A percentile compares a stretch with the other conserved stretches of the same genome.
phyloP scores from a whole-genome alignment of 2,329 filamentous ascomycete genomes.

The Aspergillus fijiensis region DNA sequence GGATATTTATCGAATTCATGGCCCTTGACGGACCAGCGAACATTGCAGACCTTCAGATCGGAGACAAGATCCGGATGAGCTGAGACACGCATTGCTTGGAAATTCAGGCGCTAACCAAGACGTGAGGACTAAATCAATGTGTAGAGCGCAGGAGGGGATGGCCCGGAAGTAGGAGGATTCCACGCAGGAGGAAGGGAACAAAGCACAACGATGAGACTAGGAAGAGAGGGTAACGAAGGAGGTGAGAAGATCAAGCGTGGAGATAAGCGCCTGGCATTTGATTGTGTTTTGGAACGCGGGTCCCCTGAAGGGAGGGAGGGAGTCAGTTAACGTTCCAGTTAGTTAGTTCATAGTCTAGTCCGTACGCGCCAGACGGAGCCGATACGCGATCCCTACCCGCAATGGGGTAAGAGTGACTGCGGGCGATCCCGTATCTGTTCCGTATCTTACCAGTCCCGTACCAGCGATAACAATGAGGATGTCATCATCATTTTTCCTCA shows the following conservation, averaged over 20 bases:
- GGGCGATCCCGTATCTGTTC: neutral
- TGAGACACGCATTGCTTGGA: neutral
- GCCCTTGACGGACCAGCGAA: constrained; percentile 29
- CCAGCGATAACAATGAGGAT: neutral
- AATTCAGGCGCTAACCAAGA: neutral
- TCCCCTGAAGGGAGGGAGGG: neutral
- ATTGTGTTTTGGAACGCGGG: too few relatives aligned
- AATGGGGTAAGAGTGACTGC: neutral
- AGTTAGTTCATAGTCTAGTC: too few relatives aligned
- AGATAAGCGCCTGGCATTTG: neutral
- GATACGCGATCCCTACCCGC: neutral
- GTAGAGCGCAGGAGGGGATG: neutral
- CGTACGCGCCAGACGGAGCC: neutral
- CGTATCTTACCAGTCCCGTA: neutral
- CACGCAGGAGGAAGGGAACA: neutral
- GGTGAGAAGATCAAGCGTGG: neutral
- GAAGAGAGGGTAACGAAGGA: neutral
- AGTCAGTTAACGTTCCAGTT: too few relatives aligned
- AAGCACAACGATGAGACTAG: neutral
- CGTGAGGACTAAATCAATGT: neutral
- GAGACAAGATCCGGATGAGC: constrained; percentile 12
- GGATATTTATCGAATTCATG: constrained; percentile 42
- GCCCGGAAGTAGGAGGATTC: neutral
- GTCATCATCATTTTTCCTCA: neutral
- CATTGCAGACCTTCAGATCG: constrained; percentile 28